Percentiles rank a stretch among this genome's conserved stretches.
Conservation (phyloP, 2,329 filamentous ascomycete genomes). For the Venturia pyrina region DNA sequence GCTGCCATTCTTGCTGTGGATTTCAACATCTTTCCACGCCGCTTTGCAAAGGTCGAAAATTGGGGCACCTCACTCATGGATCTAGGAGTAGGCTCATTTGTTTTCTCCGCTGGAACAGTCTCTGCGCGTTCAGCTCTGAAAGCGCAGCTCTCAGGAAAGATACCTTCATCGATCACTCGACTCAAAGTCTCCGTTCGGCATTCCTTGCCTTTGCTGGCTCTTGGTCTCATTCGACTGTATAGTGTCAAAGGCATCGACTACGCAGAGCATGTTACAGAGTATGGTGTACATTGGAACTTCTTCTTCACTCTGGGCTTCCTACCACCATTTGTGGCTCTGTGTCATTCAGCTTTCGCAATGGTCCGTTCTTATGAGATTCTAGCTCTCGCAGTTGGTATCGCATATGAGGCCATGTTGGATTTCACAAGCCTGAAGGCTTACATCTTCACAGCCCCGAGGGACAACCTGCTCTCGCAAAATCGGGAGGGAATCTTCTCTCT, state of each 20-base stretch:
- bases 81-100: constrained; percentile 91
- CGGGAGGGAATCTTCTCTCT: constrained; percentile 95
- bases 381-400: constrained; percentile 55
- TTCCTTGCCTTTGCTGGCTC: constrained; percentile 67
- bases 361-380: constrained; percentile 70
- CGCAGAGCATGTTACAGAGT: constrained; percentile 93
- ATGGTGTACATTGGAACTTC: constrained; percentile 99
- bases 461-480: constrained; percentile 75
- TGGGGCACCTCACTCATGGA: constrained; percentile 99
- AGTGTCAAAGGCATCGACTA: constrained; percentile 94
- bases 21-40: constrained; percentile 82
- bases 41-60: constrained; percentile 97
- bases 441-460: constrained; percentile 71
- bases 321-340: constrained; percentile 77
- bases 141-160: constrained; percentile 45
- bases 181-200: constrained; percentile 63
- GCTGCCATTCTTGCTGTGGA: constrained; percentile 93
- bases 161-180: constrained; percentile 44
- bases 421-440: constrained; percentile 66
- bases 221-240: constrained; percentile 72
- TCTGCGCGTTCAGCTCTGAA: constrained; percentile 73
- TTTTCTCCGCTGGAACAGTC: constrained; percentile 89
- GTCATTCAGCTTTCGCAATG: constrained; percentile 59
- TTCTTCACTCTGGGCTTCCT: constrained; percentile 91
- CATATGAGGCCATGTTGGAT: constrained; percentile 69